Base-by-base conservation (phyloP, 2,329 filamentous ascomycete genomes). In the Cladosporium sp. region DNA sequence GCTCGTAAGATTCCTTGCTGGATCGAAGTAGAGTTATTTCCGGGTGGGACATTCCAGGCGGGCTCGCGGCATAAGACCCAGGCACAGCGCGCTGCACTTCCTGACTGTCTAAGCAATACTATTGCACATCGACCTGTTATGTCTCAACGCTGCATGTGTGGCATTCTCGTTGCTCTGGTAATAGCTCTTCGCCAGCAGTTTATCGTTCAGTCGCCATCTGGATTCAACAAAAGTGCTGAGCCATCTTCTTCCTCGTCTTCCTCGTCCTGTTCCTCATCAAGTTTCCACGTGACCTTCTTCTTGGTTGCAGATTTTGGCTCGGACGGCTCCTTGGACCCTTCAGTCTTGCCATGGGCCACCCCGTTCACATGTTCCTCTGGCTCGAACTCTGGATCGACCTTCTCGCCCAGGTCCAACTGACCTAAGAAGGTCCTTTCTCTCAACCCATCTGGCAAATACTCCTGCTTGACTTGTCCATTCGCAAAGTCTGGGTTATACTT, bases 401-500 rank as follows among this genome's bases (percentile, higher is more conserved):
- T 87, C 0, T 86, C 89, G 1, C 94, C 94, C 66, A 99, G 77
- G 78, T 98, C 91, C 51, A 84, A 81, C 4, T 93, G 88, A 74
- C 96, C 92, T 44, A 98, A 78, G 74, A 98, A 98, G 24, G 74
- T 82, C 58, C 90, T 84, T 0, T 89, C 92, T 41, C 82, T 77
- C 8, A 99, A 78, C 65, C 86, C 86, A 12, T 92, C 89, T 0
- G 95, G 95, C n/a, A 99, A 78, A 78, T 98, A 99, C 28, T 93
- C 90, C 80, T 99, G 95, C 69, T 83, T 85, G 0, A 98, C 94
- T 71, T 82, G 87, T 0, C 95, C 95, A 68, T 93, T 88, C 60
- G 86, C 80, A 74, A 94, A 99, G 71, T 96, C 92, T 0, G 95
- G 95, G 71, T 96, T 96, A 75, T 99, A 98, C 78, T 98, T 98